Base-by-base conservation (phyloP, 116 monocot genomes). In the Cymodocea nodosa region DNA sequence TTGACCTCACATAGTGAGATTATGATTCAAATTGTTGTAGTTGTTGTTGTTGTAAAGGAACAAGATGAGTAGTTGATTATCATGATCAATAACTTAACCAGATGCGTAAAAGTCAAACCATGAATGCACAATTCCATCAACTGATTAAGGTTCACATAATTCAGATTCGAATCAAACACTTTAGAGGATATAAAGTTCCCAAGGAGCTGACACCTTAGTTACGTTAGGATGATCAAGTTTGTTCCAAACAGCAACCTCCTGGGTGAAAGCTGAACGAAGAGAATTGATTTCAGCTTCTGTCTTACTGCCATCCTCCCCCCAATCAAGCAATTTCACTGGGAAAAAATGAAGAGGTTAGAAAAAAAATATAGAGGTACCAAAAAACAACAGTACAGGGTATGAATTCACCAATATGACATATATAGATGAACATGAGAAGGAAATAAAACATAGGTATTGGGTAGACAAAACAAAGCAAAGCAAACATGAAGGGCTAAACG, bases 221-320 rank as follows among this genome's bases (percentile, higher is more conserved):
- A 88, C 84, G 70, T 88, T 88, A 25, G 88, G 84, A 68, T 88
- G 84, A 52, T 82, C 84, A 60, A 88, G 84, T 63, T 88, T 82
- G 75, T 88, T 82, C 88, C 88, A 88, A 40, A 88, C 88, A 59
- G 82, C 71, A 70, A 88, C 88, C 69, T 88, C 88, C 35, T 82
- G 84, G 48, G 72, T 69, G 76, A 88, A 88, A 35, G 82, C 79
- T 37, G 78, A 58, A 50, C 81, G 70, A 19, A 87, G 81, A 57
- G 78, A 64, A 48, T 66, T 35, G 59, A 84, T 64, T 75, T 87
- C 81, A 68, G 76, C 70, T 69, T 87, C 81, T 36, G 77, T 70
- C 17, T 75, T 78, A 52, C 61, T 68, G 18, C 81, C 81, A 52
- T 84, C 84, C 70, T 84, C 79, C 7, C 88, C 88, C 88, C 88